Conservation (phyloP, 2,329 filamentous ascomycete genomes). For the Dothideomycetidae sp. region DNA sequence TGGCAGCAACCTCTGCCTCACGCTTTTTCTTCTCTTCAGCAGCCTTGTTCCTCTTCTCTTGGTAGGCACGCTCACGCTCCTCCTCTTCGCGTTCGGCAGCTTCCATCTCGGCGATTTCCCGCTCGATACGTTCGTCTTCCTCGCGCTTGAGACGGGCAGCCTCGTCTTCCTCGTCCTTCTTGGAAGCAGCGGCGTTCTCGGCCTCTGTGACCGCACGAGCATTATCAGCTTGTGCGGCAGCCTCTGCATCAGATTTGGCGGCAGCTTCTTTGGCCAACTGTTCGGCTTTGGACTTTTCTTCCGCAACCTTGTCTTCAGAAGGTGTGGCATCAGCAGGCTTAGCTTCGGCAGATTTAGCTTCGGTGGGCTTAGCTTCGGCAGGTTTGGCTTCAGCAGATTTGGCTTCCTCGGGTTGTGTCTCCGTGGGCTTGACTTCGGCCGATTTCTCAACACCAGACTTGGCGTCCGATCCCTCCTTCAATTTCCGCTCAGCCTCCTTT, state of each 20-base stretch:
- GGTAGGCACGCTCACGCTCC: conserved; percentile 56
- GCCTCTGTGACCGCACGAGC: conserved; percentile 17
- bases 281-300: conserved; percentile 29
- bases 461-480: conserved; percentile 23
- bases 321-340: conserved; percentile 18
- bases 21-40: conserved; percentile 34
- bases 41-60: conserved; percentile 56
- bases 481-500: conserved; percentile 22
- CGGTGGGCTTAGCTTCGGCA: conserved; percentile 31
- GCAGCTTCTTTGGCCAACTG: conserved; percentile 21
- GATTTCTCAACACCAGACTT: conserved; percentile 10
- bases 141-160: conserved; percentile 21
- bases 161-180: conserved; percentile 18
- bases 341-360: conserved; percentile 31
- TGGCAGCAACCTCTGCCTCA: conserved; percentile 37
- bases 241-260: conserved; percentile 35
- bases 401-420: conserved; percentile 23
- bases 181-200: conserved; percentile 13
- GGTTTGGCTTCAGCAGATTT: conserved; percentile 14
- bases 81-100: conserved; percentile 33
- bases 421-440: conserved; percentile 10
- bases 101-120: conserved; percentile 52
- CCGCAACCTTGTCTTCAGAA: conserved; percentile 20
- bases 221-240: conserved; percentile 33
- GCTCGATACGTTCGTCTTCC: conserved; percentile 33